A percentile compares a stretch with the other conserved stretches of the same genome.
These are phyloP conservation scores for Chaetoscypha palmicola DNA, from an alignment of 2,329 filamentous ascomycete genomes.

Conservation along the genomic window DNA sequence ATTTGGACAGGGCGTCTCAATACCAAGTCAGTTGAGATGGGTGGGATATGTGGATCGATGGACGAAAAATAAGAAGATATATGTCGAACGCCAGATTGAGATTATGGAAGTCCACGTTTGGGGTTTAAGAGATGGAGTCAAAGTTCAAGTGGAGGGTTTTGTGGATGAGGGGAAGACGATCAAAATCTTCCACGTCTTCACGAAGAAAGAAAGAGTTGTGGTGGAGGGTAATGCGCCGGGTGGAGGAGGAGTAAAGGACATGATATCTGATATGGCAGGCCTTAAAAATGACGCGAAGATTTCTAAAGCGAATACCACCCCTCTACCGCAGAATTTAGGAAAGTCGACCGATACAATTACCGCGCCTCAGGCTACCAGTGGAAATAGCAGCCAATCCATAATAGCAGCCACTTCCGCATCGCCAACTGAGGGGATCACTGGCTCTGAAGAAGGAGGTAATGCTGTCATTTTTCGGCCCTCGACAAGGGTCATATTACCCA, in stretches of 20 bases:
- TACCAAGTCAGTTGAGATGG: slow-evolving; percentile 86
- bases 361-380: background rate
- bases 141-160: slow-evolving; percentile 77
- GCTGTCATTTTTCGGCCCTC: slow-evolving; percentile 72
- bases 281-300: slow-evolving; percentile 24
- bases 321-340: slow-evolving; percentile 7
- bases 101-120: slow-evolving; percentile 84
- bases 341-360: background rate
- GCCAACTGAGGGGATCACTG: slow-evolving; percentile 27
- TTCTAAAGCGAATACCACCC: slow-evolving; percentile 12
- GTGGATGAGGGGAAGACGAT: slow-evolving; percentile 86
- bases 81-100: slow-evolving; percentile 76
- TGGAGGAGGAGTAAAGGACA: slow-evolving; percentile 42
- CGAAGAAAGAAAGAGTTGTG: slow-evolving; percentile 61
- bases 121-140: slow-evolving; percentile 82
- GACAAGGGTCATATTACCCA: slow-evolving; percentile 61
- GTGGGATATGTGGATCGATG: slow-evolving; percentile 84
- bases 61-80: slow-evolving; percentile 67
- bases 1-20: slow-evolving; percentile 85
- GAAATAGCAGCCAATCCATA: background rate
- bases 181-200: slow-evolving; percentile 75
- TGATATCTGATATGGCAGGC: slow-evolving; percentile 47
- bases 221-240: slow-evolving; percentile 51
- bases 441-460: slow-evolving; percentile 53
- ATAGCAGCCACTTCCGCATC: slow-evolving; percentile 1